phyloP scores from a whole-genome alignment of 805 yeast genomes.

The Lipomyces kockii region DNA sequence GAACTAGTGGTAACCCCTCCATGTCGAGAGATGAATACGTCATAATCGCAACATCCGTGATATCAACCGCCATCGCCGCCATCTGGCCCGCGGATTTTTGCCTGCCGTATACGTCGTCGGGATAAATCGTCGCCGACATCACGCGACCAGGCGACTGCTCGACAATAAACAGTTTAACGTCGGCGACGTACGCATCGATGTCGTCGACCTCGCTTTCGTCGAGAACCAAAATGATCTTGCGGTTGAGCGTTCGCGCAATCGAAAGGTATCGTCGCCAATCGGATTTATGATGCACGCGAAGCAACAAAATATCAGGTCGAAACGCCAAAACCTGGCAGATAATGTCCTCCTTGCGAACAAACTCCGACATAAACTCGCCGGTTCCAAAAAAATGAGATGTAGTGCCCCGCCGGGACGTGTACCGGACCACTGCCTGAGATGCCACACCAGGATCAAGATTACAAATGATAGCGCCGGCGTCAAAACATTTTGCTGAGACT shows the following conservation, averaged over 20 bases:
- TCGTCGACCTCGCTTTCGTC: background rate
- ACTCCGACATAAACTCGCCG: background rate
- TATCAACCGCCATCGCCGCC: background rate
- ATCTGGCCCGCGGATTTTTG: background rate
- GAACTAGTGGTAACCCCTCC: background rate
- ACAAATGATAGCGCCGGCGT: background rate
- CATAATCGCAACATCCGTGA: background rate
- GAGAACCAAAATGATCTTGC: background rate
- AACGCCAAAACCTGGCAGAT: background rate
- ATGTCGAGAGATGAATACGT: background rate
- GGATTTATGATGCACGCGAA: background rate
- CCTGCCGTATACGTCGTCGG: background rate
- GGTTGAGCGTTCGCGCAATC: background rate
- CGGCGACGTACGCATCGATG: background rate
- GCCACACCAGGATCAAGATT: background rate
- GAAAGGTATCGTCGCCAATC: background rate
- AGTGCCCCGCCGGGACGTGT: background rate
- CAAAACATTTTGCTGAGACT: background rate
- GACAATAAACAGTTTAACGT: background rate
- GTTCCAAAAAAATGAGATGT: background rate
- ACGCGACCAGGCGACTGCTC: background rate
- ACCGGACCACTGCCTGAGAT: background rate
- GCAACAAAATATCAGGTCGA: conserved; percentile 1
- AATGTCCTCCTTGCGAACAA: background rate
- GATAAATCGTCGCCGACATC: background rate